Evolutionary conservation across 2,329 filamentous ascomycete genomes (phyloP).

Genomic region (Zymoseptoria passerinii): DNA sequence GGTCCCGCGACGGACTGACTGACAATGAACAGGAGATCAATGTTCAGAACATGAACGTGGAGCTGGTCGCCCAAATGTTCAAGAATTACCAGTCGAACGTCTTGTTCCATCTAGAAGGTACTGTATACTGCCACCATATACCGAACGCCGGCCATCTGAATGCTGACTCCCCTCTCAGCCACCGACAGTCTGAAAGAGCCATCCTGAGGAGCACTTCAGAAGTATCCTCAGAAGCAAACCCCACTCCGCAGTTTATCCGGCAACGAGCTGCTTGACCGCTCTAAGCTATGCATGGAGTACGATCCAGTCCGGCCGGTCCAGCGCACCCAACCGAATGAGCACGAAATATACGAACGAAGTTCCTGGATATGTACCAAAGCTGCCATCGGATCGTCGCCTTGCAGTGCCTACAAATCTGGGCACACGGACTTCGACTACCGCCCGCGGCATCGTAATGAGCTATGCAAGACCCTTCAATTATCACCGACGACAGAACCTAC

Average conservation of each 20-base stretch:
- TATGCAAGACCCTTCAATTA: too few relatives aligned
- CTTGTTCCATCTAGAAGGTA: conserved; percentile 92
- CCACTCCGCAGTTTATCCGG: not conserved
- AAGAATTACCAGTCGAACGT: conserved; percentile 99
- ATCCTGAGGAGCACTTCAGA: conserved; percentile 15
- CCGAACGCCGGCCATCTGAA: not conserved
- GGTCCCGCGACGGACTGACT: not conserved
- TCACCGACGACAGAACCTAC: too few relatives aligned
- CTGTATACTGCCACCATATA: not conserved
- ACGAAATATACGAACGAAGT: not conserved
- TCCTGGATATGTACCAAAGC: not conserved
- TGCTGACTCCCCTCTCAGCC: conserved; percentile 10
- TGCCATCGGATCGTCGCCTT: not conserved
- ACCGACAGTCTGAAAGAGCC: conserved; percentile 24
- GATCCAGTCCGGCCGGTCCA: not conserved
- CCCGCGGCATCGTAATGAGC: not conserved
- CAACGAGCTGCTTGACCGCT: not conserved
- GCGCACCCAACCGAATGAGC: not conserved
- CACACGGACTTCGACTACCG: not conserved
- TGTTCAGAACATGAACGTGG: conserved; percentile 97
- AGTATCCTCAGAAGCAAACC: not conserved
- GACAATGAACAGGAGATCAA: conserved; percentile 72
- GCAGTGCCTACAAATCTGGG: not conserved
- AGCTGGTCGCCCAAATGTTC: conserved; percentile 98
- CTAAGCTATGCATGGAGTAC: not conserved